Conservation (phyloP, 768 basidiomycete genomes). For the Leccinum subgranulosum region DNA sequence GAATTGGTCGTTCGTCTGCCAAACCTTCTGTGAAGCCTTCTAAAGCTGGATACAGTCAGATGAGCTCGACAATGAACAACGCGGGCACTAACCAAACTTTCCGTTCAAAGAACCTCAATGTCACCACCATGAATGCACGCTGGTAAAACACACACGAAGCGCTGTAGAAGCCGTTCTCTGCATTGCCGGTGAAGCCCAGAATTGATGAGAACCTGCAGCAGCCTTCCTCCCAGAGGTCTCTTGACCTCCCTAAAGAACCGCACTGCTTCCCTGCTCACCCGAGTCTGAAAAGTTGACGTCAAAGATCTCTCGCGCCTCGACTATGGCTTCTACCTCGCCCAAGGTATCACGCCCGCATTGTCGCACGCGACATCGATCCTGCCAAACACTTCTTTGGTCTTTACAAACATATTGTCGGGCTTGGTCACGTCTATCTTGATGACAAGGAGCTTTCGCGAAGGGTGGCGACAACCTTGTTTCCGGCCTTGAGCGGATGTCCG, state of each 20-base stretch:
- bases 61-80: not conserved
- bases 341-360: slow-evolving; percentile 31
- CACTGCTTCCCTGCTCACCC: slow-evolving; percentile 31
- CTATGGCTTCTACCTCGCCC: slow-evolving; percentile 35
- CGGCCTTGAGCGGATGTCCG: slow-evolving; percentile 27
- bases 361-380: too few relatives aligned
- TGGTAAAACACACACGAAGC: slow-evolving; percentile 20
- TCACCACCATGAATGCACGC: not conserved
- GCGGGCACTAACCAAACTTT: slow-evolving; percentile 10
- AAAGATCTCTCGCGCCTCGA: slow-evolving; percentile 31
- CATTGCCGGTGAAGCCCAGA: slow-evolving; percentile 24
- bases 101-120: slow-evolving; percentile 1
- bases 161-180: slow-evolving; percentile 15
- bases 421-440: too few relatives aligned
- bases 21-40: slow-evolving; percentile 16
- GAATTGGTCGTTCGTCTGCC: slow-evolving; percentile 2
- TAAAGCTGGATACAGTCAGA: slow-evolving; percentile 5
- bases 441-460: too few relatives aligned
- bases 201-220: slow-evolving; percentile 36
- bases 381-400: too few relatives aligned
- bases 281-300: slow-evolving; percentile 36
- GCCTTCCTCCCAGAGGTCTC: slow-evolving; percentile 34
- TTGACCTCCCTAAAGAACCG: slow-evolving; percentile 38
- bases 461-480: slow-evolving; percentile 41
- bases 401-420: too few relatives aligned